Percentiles rank a stretch among this genome's conserved stretches.
Evolutionary conservation across 1,284 basidiomycete species (phyloP).

Genomic region (Macrocystidia cucumis): DNA sequence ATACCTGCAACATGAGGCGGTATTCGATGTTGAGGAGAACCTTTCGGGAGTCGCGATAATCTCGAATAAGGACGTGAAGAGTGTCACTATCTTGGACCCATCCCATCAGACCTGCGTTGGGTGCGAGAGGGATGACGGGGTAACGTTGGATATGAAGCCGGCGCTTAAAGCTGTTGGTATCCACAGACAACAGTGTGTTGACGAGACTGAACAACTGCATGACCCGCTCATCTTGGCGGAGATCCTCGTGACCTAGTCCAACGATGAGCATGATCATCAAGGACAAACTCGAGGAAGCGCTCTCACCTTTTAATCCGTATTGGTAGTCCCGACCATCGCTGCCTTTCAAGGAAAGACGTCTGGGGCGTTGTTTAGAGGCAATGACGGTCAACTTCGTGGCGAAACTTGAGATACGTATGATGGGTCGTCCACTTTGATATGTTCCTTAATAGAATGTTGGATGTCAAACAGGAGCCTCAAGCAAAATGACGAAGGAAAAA

Average conservation of each 20-base stretch:
- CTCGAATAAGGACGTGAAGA: slow-evolving; percentile 95
- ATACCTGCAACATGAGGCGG: slow-evolving; percentile 91
- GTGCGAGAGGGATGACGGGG: slow-evolving; percentile 92
- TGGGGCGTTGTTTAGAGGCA: slow-evolving; percentile 96
- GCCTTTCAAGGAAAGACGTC: slow-evolving; percentile 84
- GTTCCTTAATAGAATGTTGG: slow-evolving; percentile 52
- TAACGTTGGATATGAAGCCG: slow-evolving; percentile 93
- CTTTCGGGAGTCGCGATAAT: slow-evolving; percentile 92
- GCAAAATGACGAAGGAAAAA: slow-evolving; percentile 6
- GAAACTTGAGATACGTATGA: slow-evolving; percentile 83
- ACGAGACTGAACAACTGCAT: slow-evolving; percentile 99
- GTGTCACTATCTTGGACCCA: slow-evolving; percentile 98
- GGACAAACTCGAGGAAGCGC: not conserved
- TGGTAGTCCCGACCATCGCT: slow-evolving; percentile 94
- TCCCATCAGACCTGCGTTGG: slow-evolving; percentile 91
- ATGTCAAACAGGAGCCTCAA: not conserved
- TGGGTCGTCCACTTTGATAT: slow-evolving; percentile 85
- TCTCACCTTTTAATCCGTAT: slow-evolving; percentile 83
- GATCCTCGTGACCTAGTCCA: slow-evolving; percentile 93
- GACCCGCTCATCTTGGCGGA: slow-evolving; percentile 97
- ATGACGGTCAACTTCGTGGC: slow-evolving; percentile 88
- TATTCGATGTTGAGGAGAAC: slow-evolving; percentile 98
- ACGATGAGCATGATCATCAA: slow-evolving; percentile 1
- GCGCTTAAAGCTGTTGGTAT: slow-evolving; percentile 94
- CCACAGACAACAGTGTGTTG: slow-evolving; percentile 90